Percentiles rank a stretch among this genome's conserved stretches.
These are phyloP conservation scores for Lentinula aciculospora DNA, from an alignment of 768 basidiomycete genomes.

Conservation along the genomic window DNA sequence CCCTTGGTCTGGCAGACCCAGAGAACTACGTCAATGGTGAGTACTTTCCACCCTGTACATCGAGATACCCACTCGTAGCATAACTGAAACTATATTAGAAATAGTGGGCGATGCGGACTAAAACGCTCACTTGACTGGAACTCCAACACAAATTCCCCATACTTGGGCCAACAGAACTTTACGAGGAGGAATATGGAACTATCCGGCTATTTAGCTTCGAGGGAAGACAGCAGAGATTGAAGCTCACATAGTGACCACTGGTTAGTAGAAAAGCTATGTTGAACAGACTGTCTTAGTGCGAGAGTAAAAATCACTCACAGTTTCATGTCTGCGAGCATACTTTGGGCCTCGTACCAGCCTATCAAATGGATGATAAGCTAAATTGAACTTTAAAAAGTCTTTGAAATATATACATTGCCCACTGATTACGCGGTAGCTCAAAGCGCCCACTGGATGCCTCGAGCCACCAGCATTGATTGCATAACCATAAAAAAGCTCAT, in stretches of 20 bases:
- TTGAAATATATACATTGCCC: slow-evolving; percentile 13
- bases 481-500: slow-evolving; percentile 20
- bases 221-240: too few species aligned
- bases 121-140: slow-evolving; percentile 17
- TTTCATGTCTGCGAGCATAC: slow-evolving; percentile 21
- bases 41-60: neutral
- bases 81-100: slow-evolving; percentile 10
- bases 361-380: neutral
- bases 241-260: slow-evolving; percentile 19
- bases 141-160: slow-evolving; percentile 19
- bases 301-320: slow-evolving; percentile 11
- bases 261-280: neutral
- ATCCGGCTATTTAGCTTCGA: neutral
- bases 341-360: slow-evolving; percentile 21
- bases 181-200: slow-evolving; percentile 21
- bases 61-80: slow-evolving; percentile 9
- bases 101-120: neutral
- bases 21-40: neutral
- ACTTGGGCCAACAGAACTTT: slow-evolving; percentile 17
- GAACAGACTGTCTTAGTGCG: neutral
- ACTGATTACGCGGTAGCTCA: slow-evolving; percentile 19
- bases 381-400: neutral
- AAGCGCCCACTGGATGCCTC: slow-evolving; percentile 17
- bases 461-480: slow-evolving; percentile 19
- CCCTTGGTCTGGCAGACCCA: slow-evolving; percentile 20